A percentile compares a stretch with the other conserved stretches of the same genome.
These are phyloP conservation scores for Cryptosporidium meleagridis DNA, from an alignment of 169 alveolate species.

Conservation along the genomic window DNA sequence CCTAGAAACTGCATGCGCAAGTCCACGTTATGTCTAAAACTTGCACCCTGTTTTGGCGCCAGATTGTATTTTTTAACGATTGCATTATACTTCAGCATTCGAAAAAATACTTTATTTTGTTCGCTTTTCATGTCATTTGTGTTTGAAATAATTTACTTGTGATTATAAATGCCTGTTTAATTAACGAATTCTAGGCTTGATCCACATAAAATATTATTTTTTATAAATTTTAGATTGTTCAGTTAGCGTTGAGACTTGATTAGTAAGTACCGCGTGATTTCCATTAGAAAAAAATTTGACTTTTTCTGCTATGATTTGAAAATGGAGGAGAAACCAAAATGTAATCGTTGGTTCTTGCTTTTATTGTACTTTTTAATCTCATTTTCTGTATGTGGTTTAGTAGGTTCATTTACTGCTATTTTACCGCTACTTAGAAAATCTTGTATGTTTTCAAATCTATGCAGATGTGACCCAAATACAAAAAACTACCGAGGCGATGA, in stretches of 20 bases:
- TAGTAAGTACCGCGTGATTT: conserved; percentile 33
- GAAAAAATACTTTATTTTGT: background rate
- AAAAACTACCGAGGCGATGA: conserved; percentile 33
- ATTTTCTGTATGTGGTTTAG: conserved; percentile 69
- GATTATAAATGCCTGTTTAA: background rate
- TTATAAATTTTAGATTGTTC: too few species aligned
- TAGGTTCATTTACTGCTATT: conserved; percentile 71
- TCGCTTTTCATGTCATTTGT: background rate
- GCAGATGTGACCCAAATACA: conserved; percentile 71
- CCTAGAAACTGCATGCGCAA: conserved; percentile 67
- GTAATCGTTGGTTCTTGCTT: conserved; percentile 70
- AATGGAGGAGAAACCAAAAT: conserved; percentile 44
- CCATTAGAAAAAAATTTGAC: conserved; percentile 14
- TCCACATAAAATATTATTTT: background rate
- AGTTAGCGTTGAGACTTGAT: conserved; percentile 3
- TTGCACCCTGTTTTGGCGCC: conserved; percentile 73
- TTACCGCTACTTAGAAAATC: conserved; percentile 62
- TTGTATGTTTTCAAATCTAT: conserved; percentile 44
- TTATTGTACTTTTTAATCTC: conserved; percentile 44
- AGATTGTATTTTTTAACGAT: background rate
- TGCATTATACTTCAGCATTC: background rate
- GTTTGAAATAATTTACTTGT: background rate
- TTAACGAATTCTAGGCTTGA: background rate
- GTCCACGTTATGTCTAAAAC: conserved; percentile 72
- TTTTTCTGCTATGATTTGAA: background rate